Base-by-base conservation (phyloP, 2,329 filamentous ascomycete genomes). In the Dactylonectria estremocensis region DNA sequence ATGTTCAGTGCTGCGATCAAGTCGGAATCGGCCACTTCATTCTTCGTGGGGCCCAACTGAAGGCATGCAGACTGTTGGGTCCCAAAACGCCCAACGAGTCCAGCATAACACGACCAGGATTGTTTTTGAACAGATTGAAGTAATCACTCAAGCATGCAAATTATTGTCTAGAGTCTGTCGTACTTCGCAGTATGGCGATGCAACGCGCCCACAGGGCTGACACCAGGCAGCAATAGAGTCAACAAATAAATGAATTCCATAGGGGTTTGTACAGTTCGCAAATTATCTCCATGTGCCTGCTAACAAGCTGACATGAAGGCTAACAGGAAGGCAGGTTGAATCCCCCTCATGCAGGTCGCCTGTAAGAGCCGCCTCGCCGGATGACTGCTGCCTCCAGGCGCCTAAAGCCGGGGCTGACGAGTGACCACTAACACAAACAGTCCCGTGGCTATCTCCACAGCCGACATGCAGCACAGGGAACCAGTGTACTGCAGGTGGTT, bases 1-100 rank as follows among this genome's bases (percentile, higher is more conserved):
- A 71, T 63, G n/a, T 40, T 75, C 1, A 74, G 72, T 72, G 69
- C 63, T 8, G 37, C 54, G 1, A 60, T 73, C 3, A 71, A 74
- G 5, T 64, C 7, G 24, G 24, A 28, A 7, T 28, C 24, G 24
- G 24, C 24, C 24, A 28, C 4, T 7, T 28, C 24, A 28, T n/a
- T n/a, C n/a, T n/a, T n/a, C n/a, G n/a, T n/a, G n/a, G n/a, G n/a
- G 24, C 24, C 24, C 7, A 28, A 4, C 24, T 28, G 7, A 28
- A 28, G 24, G 7, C 24, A 28, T 28, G 24, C 24, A 28, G 24
- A 28, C 24, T 28, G 24, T 7, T 7, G 24, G 24, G 24, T 28
- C 24, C 24, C 24, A 28, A 28, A 28, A 28, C 24, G 24, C 24
- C 7, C 24, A 28, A 5, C 4, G 4, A 28, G 4, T 5, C 24